Evolutionary conservation across 129 eudicot genomes (phyloP), one percentile per base, ranked within the genome.

Genomic region (Chrysanthemum seticuspe): DNA sequence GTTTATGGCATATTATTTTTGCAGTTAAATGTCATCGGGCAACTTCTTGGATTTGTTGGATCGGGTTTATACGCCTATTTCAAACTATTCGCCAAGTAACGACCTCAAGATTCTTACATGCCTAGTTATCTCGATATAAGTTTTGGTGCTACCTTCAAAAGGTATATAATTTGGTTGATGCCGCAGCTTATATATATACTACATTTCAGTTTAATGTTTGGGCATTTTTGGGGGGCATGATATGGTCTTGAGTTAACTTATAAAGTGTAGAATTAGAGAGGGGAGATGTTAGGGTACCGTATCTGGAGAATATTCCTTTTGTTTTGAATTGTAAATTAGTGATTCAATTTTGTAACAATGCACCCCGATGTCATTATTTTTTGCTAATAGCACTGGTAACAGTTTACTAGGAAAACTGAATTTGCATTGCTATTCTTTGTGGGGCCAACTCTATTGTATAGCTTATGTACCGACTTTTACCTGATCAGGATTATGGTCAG

Each of bases 1-100:
- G 12, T 63, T 44, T 18, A 36, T 73, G 13, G 40, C 67, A 29
- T 15, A 5, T 18, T 45, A 13, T 74, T 19, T 67, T 74, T 75
- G 80, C 94, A 94, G 98, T 83, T 90, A 68, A 94, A 94, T 83
- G 93, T 94, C 1, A 45, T 81, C 4, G 98, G 98, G 73, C 98
- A 90, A 77, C 58, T 86, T 49, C 87, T 94, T 15, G 96, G 98
- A 52, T 94, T 94, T 68, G 13, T 90, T 36, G 98, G 98, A 65
- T 94, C 98, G 27, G 98, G 93, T 16, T 65, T 90, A 72, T 94
- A 94, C 63, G 98, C 98, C 15, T 94, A 90, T 84, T 88, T 74
- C 51, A 94, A 88, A 80, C 84, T 94, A 27, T 71, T 74, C 13
- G 98, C 96, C 68, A 87, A 86, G 77, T 87, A 75, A 81, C 12